Conservation (phyloP, 495 filamentous ascomycete genomes). For the Oleoguttula mirabilis region DNA sequence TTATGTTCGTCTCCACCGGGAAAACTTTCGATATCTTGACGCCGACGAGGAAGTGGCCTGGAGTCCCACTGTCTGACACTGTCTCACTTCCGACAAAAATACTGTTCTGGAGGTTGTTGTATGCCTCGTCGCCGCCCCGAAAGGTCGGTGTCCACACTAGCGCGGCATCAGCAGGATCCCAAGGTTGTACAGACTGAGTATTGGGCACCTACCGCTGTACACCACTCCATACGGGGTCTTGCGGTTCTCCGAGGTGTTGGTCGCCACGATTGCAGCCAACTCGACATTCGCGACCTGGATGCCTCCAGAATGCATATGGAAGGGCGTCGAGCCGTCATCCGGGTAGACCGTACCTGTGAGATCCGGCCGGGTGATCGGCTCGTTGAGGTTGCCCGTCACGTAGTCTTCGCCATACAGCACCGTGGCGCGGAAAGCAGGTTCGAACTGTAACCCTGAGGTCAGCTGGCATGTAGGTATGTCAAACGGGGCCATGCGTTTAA, state of each 20-base stretch:
- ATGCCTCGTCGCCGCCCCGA: conserved; percentile 5
- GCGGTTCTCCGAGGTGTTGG: not conserved
- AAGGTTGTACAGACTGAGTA: not conserved
- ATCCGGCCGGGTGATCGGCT: not conserved
- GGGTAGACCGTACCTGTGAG: not conserved
- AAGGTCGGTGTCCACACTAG: conserved; percentile 10
- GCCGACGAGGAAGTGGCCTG: not conserved
- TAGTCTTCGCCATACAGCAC: not conserved
- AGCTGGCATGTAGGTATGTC: not conserved
- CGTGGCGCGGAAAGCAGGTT: not conserved
- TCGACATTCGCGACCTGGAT: not conserved
- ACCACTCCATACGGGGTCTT: not conserved
- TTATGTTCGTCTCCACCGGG: conserved; percentile 7
- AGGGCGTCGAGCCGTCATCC: not conserved
- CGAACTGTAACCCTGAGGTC: not conserved
- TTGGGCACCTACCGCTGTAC: not conserved
- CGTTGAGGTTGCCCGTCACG: not conserved
- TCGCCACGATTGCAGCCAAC: not conserved
- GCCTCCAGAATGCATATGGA: not conserved
- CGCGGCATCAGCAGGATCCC: not conserved
- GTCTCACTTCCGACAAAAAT: conserved; percentile 14
- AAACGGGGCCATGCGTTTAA: too few species aligned
- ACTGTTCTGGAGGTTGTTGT: conserved; percentile 13
- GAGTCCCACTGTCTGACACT: conserved; percentile 1
- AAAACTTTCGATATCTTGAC: not conserved